A percentile compares a stretch with the other conserved stretches of the same genome.
These are phyloP conservation scores for Podaxis pistillaris DNA, from an alignment of 768 basidiomycete species.

Conservation along the genomic window DNA sequence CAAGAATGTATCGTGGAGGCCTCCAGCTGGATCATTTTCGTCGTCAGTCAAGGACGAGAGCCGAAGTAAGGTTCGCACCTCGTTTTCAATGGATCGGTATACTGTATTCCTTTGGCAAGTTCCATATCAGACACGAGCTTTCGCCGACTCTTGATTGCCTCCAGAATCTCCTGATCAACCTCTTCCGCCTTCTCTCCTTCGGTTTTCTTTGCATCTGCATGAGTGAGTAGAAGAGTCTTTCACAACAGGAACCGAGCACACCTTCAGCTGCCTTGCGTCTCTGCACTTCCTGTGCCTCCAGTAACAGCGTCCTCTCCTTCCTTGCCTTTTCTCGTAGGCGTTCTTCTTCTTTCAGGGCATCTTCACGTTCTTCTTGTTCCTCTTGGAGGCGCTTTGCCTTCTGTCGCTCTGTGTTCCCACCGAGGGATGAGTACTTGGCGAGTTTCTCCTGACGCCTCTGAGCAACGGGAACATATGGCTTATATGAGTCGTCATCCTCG, in stretches of 20 bases:
- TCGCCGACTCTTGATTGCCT: slow-evolving; percentile 86
- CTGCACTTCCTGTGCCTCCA: slow-evolving; percentile 97
- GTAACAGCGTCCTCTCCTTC: slow-evolving; percentile 81
- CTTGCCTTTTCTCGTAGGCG: slow-evolving; percentile 67
- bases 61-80: slow-evolving; percentile 46
- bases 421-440: slow-evolving; percentile 67
- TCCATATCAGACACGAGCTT: slow-evolving; percentile 93
- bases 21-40: slow-evolving; percentile 61
- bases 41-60: slow-evolving; percentile 3
- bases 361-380: slow-evolving; percentile 68
- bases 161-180: slow-evolving; percentile 86
- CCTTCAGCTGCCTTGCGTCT: slow-evolving; percentile 79
- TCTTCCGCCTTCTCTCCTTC: slow-evolving; percentile 85
- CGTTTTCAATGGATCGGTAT: slow-evolving; percentile 81
- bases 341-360: slow-evolving; percentile 81
- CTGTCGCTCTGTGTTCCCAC: slow-evolving; percentile 52
- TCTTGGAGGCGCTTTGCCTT: slow-evolving; percentile 49
- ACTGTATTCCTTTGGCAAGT: slow-evolving; percentile 88
- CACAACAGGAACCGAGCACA: slow-evolving; percentile 25
- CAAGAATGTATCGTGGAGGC: slow-evolving; percentile 80
- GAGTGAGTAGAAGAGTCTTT: slow-evolving; percentile 6
- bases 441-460: slow-evolving; percentile 82
- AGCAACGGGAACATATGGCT: slow-evolving; percentile 85
- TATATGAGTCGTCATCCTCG: slow-evolving; percentile 64
- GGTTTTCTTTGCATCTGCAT: slow-evolving; percentile 79